Conservation (phyloP, 768 basidiomycete genomes). For the Pisolithus albus region DNA sequence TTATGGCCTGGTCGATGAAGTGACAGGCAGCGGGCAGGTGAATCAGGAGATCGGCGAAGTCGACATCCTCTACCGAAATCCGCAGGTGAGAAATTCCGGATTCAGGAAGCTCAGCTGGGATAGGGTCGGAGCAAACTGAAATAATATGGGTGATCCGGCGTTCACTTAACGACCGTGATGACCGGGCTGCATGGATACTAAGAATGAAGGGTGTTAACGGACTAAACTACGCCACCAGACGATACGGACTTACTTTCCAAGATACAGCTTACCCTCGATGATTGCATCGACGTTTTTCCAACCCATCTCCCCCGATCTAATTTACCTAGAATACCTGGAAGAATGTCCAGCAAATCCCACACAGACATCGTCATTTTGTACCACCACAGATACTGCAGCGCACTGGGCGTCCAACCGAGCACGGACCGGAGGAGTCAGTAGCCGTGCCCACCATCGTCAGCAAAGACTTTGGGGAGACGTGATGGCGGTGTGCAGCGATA, state of each 20-base stretch:
- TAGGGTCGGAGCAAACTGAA: constrained; percentile 67
- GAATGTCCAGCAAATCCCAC: constrained; percentile 14
- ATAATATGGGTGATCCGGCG: constrained; percentile 74
- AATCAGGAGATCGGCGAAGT: constrained; percentile 63
- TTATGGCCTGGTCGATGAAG: constrained; percentile 58
- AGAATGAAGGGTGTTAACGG: constrained; percentile 32
- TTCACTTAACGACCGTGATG: constrained; percentile 64
- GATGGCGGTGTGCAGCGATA: constrained; percentile 27
- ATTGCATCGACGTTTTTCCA: constrained; percentile 67
- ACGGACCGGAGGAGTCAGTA: constrained; percentile 27
- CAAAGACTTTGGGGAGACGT: constrained; percentile 12
- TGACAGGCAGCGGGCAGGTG: constrained; percentile 58
- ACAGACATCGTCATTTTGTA: constrained; percentile 31
- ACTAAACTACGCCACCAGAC: constrained; percentile 16
- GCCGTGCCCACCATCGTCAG: constrained; percentile 22
- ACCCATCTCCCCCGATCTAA: constrained; percentile 24
- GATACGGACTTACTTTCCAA: constrained; percentile 60
- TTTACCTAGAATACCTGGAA: constrained; percentile 23
- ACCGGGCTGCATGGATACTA: constrained; percentile 65
- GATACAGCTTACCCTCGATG: constrained; percentile 57
- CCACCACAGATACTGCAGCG: constrained; percentile 16
- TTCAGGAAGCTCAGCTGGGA: constrained; percentile 63
- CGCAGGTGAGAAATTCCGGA: constrained; percentile 66
- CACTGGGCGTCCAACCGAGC: constrained; percentile 11
- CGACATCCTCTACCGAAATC: constrained; percentile 62